phyloP scores from a whole-genome alignment of 2,329 filamentous ascomycete species.

The Amylocarpus encephaloides region DNA sequence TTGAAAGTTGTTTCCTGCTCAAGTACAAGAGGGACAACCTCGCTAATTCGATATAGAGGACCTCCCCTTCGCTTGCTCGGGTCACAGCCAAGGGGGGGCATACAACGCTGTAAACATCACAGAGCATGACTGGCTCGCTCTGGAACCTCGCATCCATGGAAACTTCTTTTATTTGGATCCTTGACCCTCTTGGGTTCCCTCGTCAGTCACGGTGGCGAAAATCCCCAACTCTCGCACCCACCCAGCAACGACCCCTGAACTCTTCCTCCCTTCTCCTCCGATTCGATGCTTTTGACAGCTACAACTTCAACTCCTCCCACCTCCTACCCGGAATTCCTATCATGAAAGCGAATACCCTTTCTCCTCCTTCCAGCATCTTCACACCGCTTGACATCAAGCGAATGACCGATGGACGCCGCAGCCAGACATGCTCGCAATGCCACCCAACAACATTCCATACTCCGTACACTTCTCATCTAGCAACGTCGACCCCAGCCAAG shows the following conservation, averaged over 20 bases:
- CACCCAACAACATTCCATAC: neutral
- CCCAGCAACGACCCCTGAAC: neutral
- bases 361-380: neutral
- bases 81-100: too few relatives aligned
- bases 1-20: too few relatives aligned
- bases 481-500: neutral
- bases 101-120: neutral
- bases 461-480: neutral
- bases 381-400: neutral
- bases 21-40: too few relatives aligned
- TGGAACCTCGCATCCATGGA: neutral
- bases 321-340: neutral
- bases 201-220: neutral
- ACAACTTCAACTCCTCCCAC: neutral
- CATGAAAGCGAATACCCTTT: neutral
- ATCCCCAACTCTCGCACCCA: neutral
- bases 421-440: neutral
- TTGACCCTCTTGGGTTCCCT: neutral
- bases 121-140: neutral
- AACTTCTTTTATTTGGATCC: neutral
- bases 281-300: neutral
- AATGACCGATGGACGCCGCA: neutral
- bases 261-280: neutral
- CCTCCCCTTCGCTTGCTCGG: too few relatives aligned
- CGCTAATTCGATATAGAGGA: too few relatives aligned